A percentile compares a stretch with the other conserved stretches of the same genome.
phyloP scores from a whole-genome alignment of 2,329 filamentous ascomycete genomes.

The Magnaporthiopsis poae region DNA sequence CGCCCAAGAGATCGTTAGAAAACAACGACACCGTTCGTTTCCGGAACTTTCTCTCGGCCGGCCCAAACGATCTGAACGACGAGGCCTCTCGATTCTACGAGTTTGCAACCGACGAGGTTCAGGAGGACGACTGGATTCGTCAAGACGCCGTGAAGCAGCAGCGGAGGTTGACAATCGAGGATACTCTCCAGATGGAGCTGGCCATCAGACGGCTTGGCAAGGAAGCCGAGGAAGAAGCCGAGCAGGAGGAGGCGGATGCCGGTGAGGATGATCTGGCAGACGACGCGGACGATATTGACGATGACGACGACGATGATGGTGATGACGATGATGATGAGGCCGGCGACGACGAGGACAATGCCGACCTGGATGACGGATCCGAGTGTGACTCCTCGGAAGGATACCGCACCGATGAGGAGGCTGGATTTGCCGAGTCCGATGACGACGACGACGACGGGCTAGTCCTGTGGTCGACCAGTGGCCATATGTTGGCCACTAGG shows the following conservation, averaged over 20 bases:
- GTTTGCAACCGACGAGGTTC: conserved; percentile 72
- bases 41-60: conserved; percentile 41
- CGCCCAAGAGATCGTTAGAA: conserved; percentile 27
- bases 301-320: conserved; percentile 39
- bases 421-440: conserved; percentile 59
- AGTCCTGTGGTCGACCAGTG: conserved; percentile 41
- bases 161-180: conserved; percentile 70
- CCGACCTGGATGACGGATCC: conserved; percentile 39
- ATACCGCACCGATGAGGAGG: conserved; percentile 65
- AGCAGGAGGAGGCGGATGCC: conserved; percentile 59
- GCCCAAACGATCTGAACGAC: conserved; percentile 38
- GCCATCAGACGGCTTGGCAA: conserved; percentile 74
- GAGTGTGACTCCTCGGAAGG: conserved; percentile 49
- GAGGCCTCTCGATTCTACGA: conserved; percentile 70
- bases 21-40: conserved; percentile 28
- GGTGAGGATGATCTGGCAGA: conserved; percentile 29
- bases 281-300: conserved; percentile 34
- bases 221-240: conserved; percentile 83
- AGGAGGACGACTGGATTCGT: conserved; percentile 83
- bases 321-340: conserved; percentile 36
- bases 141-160: conserved; percentile 55
- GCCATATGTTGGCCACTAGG: neutral
- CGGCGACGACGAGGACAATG: conserved; percentile 40
- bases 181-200: conserved; percentile 83
- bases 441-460: conserved; percentile 59